phyloP scores from a whole-genome alignment of 1,139 yeast species.

The Candida sp. region DNA sequence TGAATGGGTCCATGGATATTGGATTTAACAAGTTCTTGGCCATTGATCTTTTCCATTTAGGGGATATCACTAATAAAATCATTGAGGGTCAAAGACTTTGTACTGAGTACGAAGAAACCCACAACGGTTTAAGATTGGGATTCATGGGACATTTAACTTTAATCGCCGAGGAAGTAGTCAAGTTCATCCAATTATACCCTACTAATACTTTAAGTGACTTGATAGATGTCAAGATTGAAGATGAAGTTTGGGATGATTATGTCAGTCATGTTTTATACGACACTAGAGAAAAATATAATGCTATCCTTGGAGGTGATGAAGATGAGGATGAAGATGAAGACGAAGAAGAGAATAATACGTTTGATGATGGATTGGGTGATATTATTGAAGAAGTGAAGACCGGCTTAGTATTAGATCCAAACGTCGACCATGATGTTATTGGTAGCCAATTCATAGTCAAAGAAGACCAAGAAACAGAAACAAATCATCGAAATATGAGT shows the following conservation, averaged over 20 bases:
- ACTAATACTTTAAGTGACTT: slow-evolving; percentile 56
- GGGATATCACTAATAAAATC: slow-evolving; percentile 73
- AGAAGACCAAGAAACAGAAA: slow-evolving; percentile 34
- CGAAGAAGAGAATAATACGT: slow-evolving; percentile 31
- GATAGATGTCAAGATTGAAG: slow-evolving; percentile 56
- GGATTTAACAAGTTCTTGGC: slow-evolving; percentile 85
- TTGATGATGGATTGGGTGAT: slow-evolving; percentile 51
- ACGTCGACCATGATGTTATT: slow-evolving; percentile 26
- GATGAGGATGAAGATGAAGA: slow-evolving; percentile 37
- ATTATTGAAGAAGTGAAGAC: slow-evolving; percentile 37
- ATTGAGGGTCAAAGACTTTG: slow-evolving; percentile 81
- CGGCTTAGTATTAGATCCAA: slow-evolving; percentile 34
- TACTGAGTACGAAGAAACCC: slow-evolving; percentile 57
- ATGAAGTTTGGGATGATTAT: slow-evolving; percentile 77
- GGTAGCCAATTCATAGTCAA: slow-evolving; percentile 20
- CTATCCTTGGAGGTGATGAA: slow-evolving; percentile 81
- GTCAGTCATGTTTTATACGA: slow-evolving; percentile 82
- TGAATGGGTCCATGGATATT: slow-evolving; percentile 94
- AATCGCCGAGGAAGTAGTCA: slow-evolving; percentile 85
- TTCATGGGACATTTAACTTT: slow-evolving; percentile 81
- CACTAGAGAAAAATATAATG: slow-evolving; percentile 91
- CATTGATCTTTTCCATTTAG: slow-evolving; percentile 78
- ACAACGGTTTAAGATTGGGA: slow-evolving; percentile 76
- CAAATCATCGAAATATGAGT: slow-evolving; percentile 12
- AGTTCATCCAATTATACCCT: slow-evolving; percentile 77